Evolutionary conservation across 768 basidiomycete genomes (phyloP).

Genomic region (Suillus clintonianus): DNA sequence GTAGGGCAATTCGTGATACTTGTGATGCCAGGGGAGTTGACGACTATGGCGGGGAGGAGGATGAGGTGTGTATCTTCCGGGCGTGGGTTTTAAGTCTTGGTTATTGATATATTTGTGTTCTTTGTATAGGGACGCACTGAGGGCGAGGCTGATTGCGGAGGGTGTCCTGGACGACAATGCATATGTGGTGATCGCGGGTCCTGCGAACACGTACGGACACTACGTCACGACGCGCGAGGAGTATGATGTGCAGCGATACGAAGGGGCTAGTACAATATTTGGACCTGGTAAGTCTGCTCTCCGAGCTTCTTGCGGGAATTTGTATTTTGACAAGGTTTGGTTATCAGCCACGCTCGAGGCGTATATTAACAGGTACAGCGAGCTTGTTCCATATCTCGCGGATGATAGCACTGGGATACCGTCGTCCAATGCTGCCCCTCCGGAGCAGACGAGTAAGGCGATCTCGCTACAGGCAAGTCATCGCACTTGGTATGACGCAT

Average conservation of each 20-base stretch:
- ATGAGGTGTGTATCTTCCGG: conserved; percentile 52
- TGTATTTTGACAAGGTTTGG: neutral
- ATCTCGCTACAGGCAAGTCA: conserved; percentile 63
- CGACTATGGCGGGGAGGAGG: conserved; percentile 81
- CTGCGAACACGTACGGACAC: conserved; percentile 81
- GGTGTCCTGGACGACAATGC: conserved; percentile 66
- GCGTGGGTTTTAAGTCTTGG: neutral
- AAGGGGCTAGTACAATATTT: conserved; percentile 80
- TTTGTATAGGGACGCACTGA: conserved; percentile 59
- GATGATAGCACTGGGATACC: conserved; percentile 48
- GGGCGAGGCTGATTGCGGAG: conserved; percentile 60
- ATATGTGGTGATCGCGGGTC: conserved; percentile 77
- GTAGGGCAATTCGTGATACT: conserved; percentile 76
- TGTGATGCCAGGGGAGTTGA: conserved; percentile 76
- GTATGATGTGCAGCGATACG: conserved; percentile 74
- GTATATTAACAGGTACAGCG: conserved; percentile 75
- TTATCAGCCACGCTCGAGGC: conserved; percentile 66
- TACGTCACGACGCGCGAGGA: conserved; percentile 76
- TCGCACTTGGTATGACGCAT: neutral
- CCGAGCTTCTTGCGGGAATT: neutral
- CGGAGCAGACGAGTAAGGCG: conserved; percentile 62
- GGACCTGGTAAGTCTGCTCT: conserved; percentile 59
- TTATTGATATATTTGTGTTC: neutral
- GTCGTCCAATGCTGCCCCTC: conserved; percentile 63
- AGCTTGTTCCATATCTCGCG: conserved; percentile 63